phyloP scores from a whole-genome alignment of 352 stramenopile species.

The Phytophthora lateralis region DNA sequence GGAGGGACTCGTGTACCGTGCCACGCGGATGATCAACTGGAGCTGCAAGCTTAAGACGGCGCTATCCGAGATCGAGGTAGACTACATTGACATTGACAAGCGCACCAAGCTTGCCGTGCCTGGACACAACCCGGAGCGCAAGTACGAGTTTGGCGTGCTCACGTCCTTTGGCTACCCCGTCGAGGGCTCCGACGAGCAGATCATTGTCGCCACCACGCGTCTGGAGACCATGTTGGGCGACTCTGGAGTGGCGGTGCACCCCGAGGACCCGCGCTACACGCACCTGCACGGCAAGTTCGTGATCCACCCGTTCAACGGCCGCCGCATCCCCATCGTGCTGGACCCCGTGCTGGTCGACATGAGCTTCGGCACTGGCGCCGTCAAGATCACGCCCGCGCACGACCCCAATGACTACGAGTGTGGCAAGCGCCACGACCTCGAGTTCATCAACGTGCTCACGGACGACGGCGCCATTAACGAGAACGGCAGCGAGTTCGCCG shows the following conservation, averaged over 20 bases:
- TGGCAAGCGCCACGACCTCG: conserved; percentile 95
- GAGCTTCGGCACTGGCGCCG: conserved; percentile 96
- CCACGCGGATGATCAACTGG: conserved; percentile 99
- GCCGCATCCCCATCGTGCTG: conserved; percentile 97
- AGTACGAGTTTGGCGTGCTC: conserved; percentile 99
- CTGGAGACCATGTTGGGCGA: conserved; percentile 99
- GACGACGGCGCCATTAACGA: conserved; percentile 97
- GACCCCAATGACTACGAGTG: conserved; percentile 99
- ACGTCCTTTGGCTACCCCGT: conserved; percentile 98
- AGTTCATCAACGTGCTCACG: conserved; percentile 98
- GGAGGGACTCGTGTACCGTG: conserved; percentile 97
- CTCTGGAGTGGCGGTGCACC: conserved; percentile 98
- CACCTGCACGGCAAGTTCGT: conserved; percentile 98
- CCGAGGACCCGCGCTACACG: conserved; percentile 98
- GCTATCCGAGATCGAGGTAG: conserved; percentile 97
- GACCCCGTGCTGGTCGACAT: conserved; percentile 98
- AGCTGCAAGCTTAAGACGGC: conserved; percentile 98
- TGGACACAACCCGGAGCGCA: conserved; percentile 94
- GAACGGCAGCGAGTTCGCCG: conserved; percentile 88
- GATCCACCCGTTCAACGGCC: conserved; percentile 97
- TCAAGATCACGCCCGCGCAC: conserved; percentile 99
- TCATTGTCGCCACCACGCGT: conserved; percentile 94
- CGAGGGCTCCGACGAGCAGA: conserved; percentile 85
- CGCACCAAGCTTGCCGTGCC: conserved; percentile 96
- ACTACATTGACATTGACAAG: conserved; percentile 99